phyloP scores from a whole-genome alignment of 1,139 yeast genomes.

The Wickerhamomyces sp. region DNA sequence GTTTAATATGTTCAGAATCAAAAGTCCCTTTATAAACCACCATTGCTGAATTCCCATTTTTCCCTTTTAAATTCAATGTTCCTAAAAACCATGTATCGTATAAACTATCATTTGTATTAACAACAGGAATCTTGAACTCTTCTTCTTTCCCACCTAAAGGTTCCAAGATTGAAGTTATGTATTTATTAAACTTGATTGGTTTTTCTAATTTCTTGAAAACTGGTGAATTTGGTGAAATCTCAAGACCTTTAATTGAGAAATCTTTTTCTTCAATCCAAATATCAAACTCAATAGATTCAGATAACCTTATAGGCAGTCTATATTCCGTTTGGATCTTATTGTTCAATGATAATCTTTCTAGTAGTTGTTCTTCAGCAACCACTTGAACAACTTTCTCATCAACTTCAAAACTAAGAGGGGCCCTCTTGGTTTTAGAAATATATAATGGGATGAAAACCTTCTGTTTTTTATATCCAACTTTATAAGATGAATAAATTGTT shows the following conservation, averaged over 20 bases:
- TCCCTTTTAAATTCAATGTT: conserved; percentile 13
- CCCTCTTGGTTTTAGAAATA: conserved; percentile 13
- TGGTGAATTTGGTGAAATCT: conserved; percentile 17
- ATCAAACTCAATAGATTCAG: conserved; percentile 14
- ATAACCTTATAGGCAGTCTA: conserved; percentile 15
- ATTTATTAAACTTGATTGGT: conserved; percentile 13
- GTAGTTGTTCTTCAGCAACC: conserved; percentile 19
- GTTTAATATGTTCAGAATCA: conserved; percentile 22
- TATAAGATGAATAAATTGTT: conserved; percentile 7
- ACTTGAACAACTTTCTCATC: conserved; percentile 13
- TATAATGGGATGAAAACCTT: conserved; percentile 16
- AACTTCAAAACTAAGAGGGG: conserved; percentile 7
- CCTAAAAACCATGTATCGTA: conserved; percentile 22
- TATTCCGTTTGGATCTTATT: conserved; percentile 14
- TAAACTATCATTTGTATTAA: conserved; percentile 14
- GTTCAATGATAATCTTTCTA: conserved; percentile 19
- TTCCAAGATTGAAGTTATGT: conserved; percentile 16
- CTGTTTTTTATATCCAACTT: conserved; percentile 7
- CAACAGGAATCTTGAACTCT: conserved; percentile 17
- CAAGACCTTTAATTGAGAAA: conserved; percentile 18
- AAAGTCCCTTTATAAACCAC: conserved; percentile 21
- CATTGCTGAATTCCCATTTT: conserved; percentile 11
- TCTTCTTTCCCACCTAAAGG: conserved; percentile 19
- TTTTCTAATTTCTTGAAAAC: conserved; percentile 11
- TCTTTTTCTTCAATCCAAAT: conserved; percentile 20